Evolutionary conservation across 2,329 filamentous ascomycete species (phyloP), one percentile per base, ranked within the genome.

Genomic region (Xylaria sp.): DNA sequence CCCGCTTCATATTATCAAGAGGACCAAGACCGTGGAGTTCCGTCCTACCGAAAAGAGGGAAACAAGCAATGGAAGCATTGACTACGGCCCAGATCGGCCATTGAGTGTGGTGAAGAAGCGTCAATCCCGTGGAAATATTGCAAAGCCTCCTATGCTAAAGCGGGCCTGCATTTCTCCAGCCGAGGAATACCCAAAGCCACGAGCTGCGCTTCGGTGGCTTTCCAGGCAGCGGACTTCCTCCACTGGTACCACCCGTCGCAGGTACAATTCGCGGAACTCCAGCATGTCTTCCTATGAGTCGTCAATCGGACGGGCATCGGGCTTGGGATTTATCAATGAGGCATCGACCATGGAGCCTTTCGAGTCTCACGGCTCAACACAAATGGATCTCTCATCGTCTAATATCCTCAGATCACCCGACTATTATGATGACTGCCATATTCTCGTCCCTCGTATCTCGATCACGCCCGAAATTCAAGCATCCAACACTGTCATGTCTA

Each of bases 371-470:
- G 54, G 46, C 15, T 65, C 66, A 28, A n/a, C 31, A 12, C 67
- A 69, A 1, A 50, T 48, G 6, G 72, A 72, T 34, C 50, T 63
- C 20, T 69, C 75, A 44, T 73, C 79, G 59, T 72, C 77, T 2
- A 79, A 78, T 50, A 74, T 75, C 3, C 78, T 78, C 15, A 71
- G 70, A 20, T 79, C 78, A 52, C 76, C 69, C 28, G 41, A 46
- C 12, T 62, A 65, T 25, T 59, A 48, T 25, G 67, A 71, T 31
- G 76, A 79, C 54, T 74, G 74, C 2, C 76, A 75, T 44, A 75
- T 85, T 6, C 75, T 86, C 15, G 78, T 81, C 5, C 86, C 85
- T 4, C 77, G 78, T 34, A 79, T 88, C 28, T 74, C 77, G 18
- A 80, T 86, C 28, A 85, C 80, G 0, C 80, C 85, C 1, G 84